A percentile compares a stretch with the other conserved stretches of the same genome.
phyloP scores from a whole-genome alignment of 208 protist genomes.

The Wallacemonas sp. region DNA sequence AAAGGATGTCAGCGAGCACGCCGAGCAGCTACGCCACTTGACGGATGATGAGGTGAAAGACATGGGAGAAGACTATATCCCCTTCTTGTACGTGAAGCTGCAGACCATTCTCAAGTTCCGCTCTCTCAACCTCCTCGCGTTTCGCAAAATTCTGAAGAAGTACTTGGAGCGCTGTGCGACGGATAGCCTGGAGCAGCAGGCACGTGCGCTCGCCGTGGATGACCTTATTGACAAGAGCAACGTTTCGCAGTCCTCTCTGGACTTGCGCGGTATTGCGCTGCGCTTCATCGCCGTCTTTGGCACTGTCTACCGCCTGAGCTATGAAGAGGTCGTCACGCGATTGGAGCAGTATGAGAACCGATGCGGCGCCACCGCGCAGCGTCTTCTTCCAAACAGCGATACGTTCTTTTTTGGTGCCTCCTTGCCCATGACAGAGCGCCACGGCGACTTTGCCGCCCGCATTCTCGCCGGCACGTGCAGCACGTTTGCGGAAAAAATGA shows the following conservation, averaged over 20 bases:
- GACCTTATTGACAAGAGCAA: constrained; percentile 46
- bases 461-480: constrained; percentile 68
- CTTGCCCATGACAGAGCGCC: constrained; percentile 59
- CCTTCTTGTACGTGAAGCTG: constrained; percentile 62
- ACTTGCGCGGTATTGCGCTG: constrained; percentile 57
- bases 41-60: constrained; percentile 61
- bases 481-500: constrained; percentile 72
- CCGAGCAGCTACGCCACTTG: constrained; percentile 45
- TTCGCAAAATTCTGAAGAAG: constrained; percentile 82
- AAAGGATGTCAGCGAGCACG: constrained; percentile 30
- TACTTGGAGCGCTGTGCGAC: constrained; percentile 75
- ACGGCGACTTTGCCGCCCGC: constrained; percentile 68
- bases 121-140: constrained; percentile 64
- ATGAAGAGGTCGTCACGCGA: constrained; percentile 50
- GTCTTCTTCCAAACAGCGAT: constrained; percentile 70
- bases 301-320: constrained; percentile 67
- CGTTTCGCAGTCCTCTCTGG: constrained; percentile 51
- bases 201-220: constrained; percentile 49
- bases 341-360: constrained; percentile 54
- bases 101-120: constrained; percentile 72
- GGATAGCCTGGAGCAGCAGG: constrained; percentile 70
- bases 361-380: constrained; percentile 46
- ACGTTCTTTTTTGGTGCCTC: constrained; percentile 81
- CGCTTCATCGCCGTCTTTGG: constrained; percentile 76
- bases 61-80: constrained; percentile 50